Evolutionary conservation across 306 rosid species (phyloP), one percentile per base, ranked within the genome.

Genomic region (Cucurbita argyrosperma): DNA sequence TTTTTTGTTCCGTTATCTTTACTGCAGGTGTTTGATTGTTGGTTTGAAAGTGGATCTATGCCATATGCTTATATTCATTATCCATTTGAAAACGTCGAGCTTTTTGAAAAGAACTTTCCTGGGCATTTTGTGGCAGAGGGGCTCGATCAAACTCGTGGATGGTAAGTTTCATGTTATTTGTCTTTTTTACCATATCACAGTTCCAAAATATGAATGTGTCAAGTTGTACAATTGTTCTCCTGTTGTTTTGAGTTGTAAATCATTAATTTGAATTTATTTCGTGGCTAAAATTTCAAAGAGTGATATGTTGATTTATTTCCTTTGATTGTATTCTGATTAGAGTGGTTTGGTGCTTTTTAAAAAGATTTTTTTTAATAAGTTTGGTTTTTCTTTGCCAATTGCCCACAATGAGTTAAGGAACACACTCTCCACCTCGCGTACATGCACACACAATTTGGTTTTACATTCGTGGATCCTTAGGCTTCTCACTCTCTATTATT

Each of bases 41-140:
- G 97, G 99, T 94, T 94, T 62, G 97, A 94, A 83, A 94, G 99
- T 83, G 99, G 99, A 79, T 89, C 97, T 74, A 94, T 94, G 99
- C 99, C 99, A 9, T 94, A 89, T 81, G 97, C 99, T 0, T 94
- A 94, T 77, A 85, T 91, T 82, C 99, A 94, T 77, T 94, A 94
- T 89, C 99, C 96, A 62, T 94, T 91, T 67, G 96, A 91, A 78
- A 94, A 90, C 65, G 83, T 74, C 15, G 97, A 89, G 79, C 91
- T 85, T 53, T 94, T 94, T 81, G 97, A 94, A 86, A 91, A 88
- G 82, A 94, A 91, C 63, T 94, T 91, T 79, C 96, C 92, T 10
- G 97, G 99, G 11, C 89, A 94, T 83, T 94, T 94, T 87, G 99
- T 94, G 72, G 99, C 97, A 19, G 97, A 91, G 81, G 99, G 97